Percentiles rank a stretch among this genome's conserved stretches.
phyloP scores from a whole-genome alignment of 805 yeast genomes.

The Nakazawaea laoshanensis region DNA sequence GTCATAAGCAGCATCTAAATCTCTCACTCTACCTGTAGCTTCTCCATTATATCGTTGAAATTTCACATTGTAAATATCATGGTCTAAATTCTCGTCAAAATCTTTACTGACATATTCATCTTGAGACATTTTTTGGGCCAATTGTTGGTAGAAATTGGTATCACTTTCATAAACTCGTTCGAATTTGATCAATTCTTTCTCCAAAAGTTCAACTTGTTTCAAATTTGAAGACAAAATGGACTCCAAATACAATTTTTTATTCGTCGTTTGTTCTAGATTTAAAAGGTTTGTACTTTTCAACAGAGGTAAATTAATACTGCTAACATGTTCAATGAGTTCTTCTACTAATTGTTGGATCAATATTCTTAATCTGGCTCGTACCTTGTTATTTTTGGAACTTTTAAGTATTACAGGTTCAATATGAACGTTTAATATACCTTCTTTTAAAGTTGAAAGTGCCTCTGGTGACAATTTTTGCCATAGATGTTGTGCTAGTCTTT shows the following conservation, averaged over 20 bases:
- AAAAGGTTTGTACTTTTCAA: not conserved
- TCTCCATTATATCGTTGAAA: too few relatives aligned
- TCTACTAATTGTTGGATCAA: conserved; percentile 5
- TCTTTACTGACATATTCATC: conserved; percentile 1
- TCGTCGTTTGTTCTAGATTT: conserved; percentile 1
- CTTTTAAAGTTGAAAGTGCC: not conserved
- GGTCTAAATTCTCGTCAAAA: conserved; percentile 3
- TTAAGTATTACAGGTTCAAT: conserved; percentile 8
- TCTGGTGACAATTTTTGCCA: conserved; percentile 7
- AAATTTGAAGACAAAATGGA: conserved; percentile 9
- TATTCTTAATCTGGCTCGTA: conserved; percentile 6
- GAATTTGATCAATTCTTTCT: conserved; percentile 6
- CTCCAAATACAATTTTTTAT: conserved; percentile 9
- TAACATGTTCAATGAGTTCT: conserved; percentile 1
- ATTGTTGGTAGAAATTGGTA: conserved; percentile 3
- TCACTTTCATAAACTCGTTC: conserved; percentile 5
- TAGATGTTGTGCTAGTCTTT: conserved; percentile 4
- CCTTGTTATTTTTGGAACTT: conserved; percentile 5
- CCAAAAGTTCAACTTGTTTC: conserved; percentile 7
- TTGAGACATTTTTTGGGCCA: not conserved
- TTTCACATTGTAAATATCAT: conserved; percentile 3
- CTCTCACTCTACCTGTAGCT: not conserved
- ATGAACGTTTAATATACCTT: conserved; percentile 2
- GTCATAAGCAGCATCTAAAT: conserved; percentile 2
- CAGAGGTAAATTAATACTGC: conserved; percentile 4